Conservation (phyloP, 768 basidiomycete genomes). For the Tylopilus sp. region DNA sequence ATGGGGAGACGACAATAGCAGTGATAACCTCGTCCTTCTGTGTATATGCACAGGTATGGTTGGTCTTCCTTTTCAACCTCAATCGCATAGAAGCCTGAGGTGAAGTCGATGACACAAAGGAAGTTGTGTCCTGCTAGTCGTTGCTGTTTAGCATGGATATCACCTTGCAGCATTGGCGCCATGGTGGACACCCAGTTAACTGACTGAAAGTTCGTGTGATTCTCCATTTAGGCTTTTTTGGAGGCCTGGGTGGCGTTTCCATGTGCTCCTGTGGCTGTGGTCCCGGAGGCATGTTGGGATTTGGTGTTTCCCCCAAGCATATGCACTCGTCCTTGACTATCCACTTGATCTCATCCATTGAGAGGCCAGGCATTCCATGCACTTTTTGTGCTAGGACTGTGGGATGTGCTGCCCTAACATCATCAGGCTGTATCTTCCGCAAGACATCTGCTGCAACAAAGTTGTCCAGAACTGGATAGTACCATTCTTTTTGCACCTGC, state of each 20-base stretch:
- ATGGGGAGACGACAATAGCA: conserved; percentile 38
- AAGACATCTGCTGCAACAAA: neutral
- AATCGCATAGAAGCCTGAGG: conserved; percentile 24
- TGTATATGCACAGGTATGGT: conserved; percentile 35
- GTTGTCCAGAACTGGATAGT: neutral
- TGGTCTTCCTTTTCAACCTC: conserved; percentile 12
- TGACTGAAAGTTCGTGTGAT: conserved; percentile 4
- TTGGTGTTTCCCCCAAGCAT: neutral
- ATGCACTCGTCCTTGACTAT: neutral
- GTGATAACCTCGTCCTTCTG: conserved; percentile 38
- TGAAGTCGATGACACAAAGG: conserved; percentile 22
- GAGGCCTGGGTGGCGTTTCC: no score
- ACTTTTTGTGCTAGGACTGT: neutral
- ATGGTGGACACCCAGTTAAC: conserved; percentile 29
- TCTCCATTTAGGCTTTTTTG: neutral
- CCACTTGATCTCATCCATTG: neutral
- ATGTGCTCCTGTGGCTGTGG: neutral
- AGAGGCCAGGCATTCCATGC: neutral
- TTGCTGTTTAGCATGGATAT: conserved; percentile 40
- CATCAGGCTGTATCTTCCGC: neutral
- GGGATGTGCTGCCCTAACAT: neutral
- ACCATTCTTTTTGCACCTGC: neutral
- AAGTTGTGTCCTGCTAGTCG: conserved; percentile 20
- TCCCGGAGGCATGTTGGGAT: neutral
- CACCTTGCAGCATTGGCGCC: conserved; percentile 33